Percentiles rank a stretch among this genome's conserved stretches.
These are phyloP conservation scores for Neurospora tetraspora DNA, from an alignment of 495 filamentous ascomycete genomes.

Conservation along the genomic window DNA sequence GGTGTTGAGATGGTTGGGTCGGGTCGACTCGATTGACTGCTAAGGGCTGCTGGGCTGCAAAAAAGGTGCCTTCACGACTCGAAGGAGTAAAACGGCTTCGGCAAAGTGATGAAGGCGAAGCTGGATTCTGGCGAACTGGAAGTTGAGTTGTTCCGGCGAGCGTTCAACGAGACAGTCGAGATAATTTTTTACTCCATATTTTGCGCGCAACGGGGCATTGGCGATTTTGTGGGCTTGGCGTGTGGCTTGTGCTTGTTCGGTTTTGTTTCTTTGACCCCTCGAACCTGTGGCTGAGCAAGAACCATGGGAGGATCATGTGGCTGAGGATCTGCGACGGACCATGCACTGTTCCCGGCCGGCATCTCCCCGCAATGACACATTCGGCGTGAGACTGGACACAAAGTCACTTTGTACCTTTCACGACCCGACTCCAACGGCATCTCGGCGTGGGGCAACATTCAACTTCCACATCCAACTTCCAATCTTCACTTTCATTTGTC, in stretches of 20 bases:
- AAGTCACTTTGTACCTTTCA: conserved; percentile 1
- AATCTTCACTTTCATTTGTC: background rate
- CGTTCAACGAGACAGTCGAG: background rate
- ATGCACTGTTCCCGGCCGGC: background rate
- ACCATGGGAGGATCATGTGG: background rate
- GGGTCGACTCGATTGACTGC: conserved; percentile 1
- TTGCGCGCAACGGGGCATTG: conserved; percentile 7
- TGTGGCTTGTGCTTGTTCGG: background rate
- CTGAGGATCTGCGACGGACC: background rate
- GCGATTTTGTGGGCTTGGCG: conserved; percentile 10
- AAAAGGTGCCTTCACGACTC: conserved; percentile 52
- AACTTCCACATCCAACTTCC: background rate
- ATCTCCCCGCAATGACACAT: conserved; percentile 24
- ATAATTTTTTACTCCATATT: background rate
- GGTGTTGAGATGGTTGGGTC: conserved; percentile 15
- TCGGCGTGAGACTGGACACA: conserved; percentile 11
- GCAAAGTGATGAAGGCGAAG: conserved; percentile 69
- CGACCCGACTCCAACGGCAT: background rate
- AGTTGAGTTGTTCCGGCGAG: conserved; percentile 2
- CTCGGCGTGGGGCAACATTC: background rate
- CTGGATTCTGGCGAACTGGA: background rate
- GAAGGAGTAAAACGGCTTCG: conserved; percentile 48
- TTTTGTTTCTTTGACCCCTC: conserved; percentile 1
- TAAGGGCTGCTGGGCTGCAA: background rate
- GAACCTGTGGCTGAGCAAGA: background rate